These are phyloP conservation scores for Solanum acaule DNA, from an alignment of 257 asterid species.

Conservation along the genomic window DNA sequence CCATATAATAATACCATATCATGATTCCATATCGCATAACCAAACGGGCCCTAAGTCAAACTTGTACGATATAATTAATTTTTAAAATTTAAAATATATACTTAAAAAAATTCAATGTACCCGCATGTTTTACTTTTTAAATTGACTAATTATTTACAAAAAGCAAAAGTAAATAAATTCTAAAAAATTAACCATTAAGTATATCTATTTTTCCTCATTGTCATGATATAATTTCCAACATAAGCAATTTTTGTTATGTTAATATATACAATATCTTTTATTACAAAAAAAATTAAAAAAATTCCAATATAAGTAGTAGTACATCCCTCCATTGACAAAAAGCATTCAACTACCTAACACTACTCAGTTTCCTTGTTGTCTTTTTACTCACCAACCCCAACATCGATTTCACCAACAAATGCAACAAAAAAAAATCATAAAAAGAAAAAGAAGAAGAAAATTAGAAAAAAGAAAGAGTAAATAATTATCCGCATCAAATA, in stretches of 20 bases:
- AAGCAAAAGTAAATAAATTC: background rate
- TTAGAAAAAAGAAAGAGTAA: background rate
- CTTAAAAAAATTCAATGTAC: background rate
- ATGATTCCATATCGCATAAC: too few species aligned
- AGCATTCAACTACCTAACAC: background rate
- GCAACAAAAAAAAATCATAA: background rate
- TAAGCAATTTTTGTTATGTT: background rate
- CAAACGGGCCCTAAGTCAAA: too few species aligned
- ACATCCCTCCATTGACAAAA: background rate
- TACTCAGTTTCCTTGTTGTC: background rate
- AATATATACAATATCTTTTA: background rate
- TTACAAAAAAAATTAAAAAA: background rate
- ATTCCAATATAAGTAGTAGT: too few species aligned
- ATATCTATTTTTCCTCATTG: background rate
- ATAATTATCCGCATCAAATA: background rate
- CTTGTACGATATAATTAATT: background rate
- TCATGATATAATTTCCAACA: background rate
- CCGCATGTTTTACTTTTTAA: background rate
- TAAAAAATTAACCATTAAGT: background rate
- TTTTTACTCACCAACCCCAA: background rate
- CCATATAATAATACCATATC: too few species aligned
- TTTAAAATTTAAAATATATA: background rate
- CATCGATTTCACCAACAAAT: background rate
- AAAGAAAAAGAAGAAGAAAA: background rate
- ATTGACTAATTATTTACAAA: background rate